Conservation (phyloP, 495 filamentous ascomycete genomes). For the Lineolata rhizophorae region DNA sequence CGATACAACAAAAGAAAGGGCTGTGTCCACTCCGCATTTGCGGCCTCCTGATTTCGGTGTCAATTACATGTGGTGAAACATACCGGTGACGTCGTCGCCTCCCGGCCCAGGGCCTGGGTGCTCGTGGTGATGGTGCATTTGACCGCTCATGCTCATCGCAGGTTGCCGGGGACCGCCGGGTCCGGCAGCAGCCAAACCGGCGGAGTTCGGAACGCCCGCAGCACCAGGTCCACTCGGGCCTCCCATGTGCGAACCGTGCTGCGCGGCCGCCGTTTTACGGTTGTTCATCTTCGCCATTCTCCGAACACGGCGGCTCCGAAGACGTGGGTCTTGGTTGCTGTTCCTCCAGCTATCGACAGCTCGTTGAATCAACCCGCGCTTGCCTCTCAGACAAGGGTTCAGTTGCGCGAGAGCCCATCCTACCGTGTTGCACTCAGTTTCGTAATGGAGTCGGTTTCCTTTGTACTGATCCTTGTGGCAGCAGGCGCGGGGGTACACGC, state of each 20-base stretch:
- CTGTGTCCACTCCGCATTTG: too few species aligned
- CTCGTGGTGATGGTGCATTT: constrained; percentile 53
- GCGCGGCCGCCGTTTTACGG: constrained; percentile 36
- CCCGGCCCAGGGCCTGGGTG: constrained; percentile 44
- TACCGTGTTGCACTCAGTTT: constrained; percentile 96
- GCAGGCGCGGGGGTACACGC: constrained; percentile 90
- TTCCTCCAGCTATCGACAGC: constrained; percentile 98
- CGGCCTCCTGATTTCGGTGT: too few species aligned
- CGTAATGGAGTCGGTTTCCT: constrained; percentile 84
- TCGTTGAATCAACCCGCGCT: constrained; percentile 85
- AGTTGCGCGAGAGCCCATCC: constrained; percentile 91
- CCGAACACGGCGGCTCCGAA: constrained; percentile 77
- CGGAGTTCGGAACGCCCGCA: constrained; percentile 13
- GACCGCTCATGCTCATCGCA: constrained; percentile 36
- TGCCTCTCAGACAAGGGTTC: constrained; percentile 74
- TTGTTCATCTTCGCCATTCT: constrained; percentile 88
- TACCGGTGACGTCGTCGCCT: constrained; percentile 79
- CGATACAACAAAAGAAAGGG: too few species aligned
- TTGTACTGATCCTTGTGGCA: constrained; percentile 89
- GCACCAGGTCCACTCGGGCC: constrained; percentile 27
- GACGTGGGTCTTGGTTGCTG: constrained; percentile 84
- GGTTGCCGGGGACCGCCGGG: constrained; percentile 11
- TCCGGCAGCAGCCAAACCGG: constrained; percentile 10
- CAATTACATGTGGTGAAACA: constrained; percentile 39
- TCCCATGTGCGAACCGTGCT: constrained; percentile 27